Base-by-base conservation (phyloP, 306 rosid genomes). In the Arachis hypogaea region DNA sequence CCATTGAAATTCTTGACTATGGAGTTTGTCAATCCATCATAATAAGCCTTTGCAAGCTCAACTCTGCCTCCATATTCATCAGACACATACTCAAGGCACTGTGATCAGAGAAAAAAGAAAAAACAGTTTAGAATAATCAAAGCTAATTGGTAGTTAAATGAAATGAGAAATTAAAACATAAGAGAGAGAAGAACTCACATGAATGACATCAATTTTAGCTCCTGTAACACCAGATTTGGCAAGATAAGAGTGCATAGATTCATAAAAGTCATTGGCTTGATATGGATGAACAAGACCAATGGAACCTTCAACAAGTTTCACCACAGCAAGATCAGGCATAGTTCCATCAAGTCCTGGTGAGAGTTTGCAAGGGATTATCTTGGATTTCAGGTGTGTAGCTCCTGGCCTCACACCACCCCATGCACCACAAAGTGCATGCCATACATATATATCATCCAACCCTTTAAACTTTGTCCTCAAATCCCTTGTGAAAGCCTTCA, bases 331-430 rank as follows among this genome's bases (percentile, higher is more conserved):
- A 82, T 93, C 96, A 5, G 30, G 47, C 96, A 93, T 91, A 1
- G 97, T 87, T 8, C 88, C 88, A 29, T 91, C 91, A 43, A 93
- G 93, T 0, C 92, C 89, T 10, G 90, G 87, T 4, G 97, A 87
- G 72, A 84, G 82, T 78, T 85, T 81, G 77, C 96, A 89, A 9
- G 93, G 88, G 22, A 44, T 18, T 45, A 91, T 63, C 56, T 79
- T 89, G 0, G 91, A 76, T 54, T 80, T 54, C 5, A 91, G 78
- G 68, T 84, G 89, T 9, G 97, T 89, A 1, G 96, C 5, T 49
- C 90, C 86, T 3, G 96, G 98, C 67, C 93, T 85, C 58, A 93
- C 97, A 56, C 98, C 97, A 72, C 97, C 98, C 97, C 92, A 93
- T 1, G 94, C 91, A 3, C 98, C 98, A 77, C 91, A 85, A 14